Conservation (phyloP, 2,329 filamentous ascomycete genomes). For the Phyllosticta citriasiana region DNA sequence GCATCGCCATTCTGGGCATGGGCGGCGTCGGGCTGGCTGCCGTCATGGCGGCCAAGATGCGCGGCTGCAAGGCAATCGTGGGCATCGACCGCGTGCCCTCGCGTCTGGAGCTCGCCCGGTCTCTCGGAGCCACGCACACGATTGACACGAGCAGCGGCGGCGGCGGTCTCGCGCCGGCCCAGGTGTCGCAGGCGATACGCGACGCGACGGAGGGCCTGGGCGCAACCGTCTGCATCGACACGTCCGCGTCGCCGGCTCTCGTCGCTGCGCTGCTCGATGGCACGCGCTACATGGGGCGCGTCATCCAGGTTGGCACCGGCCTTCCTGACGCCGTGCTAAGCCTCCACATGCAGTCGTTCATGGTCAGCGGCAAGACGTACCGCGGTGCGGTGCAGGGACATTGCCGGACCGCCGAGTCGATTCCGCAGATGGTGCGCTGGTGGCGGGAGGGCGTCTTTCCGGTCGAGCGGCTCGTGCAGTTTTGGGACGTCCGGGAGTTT, state of each 20-base stretch:
- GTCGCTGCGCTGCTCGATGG: slow-evolving; percentile 33
- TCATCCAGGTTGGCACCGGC: slow-evolving; percentile 41
- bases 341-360: slow-evolving; percentile 36
- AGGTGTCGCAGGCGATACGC: slow-evolving; percentile 19
- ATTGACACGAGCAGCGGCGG: slow-evolving; percentile 22
- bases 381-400: slow-evolving; percentile 39
- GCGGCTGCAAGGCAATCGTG: slow-evolving; percentile 26
- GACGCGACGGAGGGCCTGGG: slow-evolving; percentile 24
- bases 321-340: slow-evolving; percentile 30
- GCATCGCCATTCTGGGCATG: slow-evolving; percentile 34
- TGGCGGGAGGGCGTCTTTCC: slow-evolving; percentile 4
- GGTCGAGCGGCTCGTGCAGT: slow-evolving; percentile 6
- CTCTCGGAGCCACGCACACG: slow-evolving; percentile 30
- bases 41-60: slow-evolving; percentile 39
- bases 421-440: slow-evolving; percentile 6
- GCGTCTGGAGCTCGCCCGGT: slow-evolving; percentile 27
- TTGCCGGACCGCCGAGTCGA: slow-evolving; percentile 20
- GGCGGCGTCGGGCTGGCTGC: slow-evolving; percentile 39
- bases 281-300: slow-evolving; percentile 35
- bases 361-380: slow-evolving; percentile 39
- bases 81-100: slow-evolving; percentile 26
- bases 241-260: slow-evolving; percentile 34
- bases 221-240: slow-evolving; percentile 38
- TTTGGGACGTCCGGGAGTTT: slow-evolving; percentile 5
- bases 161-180: not conserved